Evolutionary conservation across 148 eudicot species (phyloP).

Genomic region (Cornus controversa): DNA sequence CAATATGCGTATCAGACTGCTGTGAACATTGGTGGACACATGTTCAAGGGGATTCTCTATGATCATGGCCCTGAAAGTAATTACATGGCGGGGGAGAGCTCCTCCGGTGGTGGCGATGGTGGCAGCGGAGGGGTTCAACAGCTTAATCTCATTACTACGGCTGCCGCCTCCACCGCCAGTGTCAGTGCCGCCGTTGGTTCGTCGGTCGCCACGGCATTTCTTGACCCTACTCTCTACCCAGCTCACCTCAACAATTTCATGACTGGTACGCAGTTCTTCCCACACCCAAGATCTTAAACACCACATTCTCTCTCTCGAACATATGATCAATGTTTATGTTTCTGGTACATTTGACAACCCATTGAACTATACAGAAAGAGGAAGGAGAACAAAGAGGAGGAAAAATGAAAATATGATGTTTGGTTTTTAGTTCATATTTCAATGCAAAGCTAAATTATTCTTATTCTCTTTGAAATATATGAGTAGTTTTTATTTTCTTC

Average conservation of each 20-base stretch:
- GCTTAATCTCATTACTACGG: conserved; percentile 30
- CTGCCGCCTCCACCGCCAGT: conserved; percentile 20
- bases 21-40: conserved; percentile 76
- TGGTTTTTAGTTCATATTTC: conserved; percentile 15
- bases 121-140: conserved; percentile 25
- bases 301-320: not conserved
- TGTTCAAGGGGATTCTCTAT: conserved; percentile 75
- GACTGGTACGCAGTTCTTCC: conserved; percentile 88
- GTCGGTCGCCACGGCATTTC: conserved; percentile 25
- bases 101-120: conserved; percentile 36
- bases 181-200: conserved; percentile 14
- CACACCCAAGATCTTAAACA: conserved; percentile 61
- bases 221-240: conserved; percentile 54
- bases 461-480: conserved; percentile 16
- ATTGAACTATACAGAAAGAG: not conserved
- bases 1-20: conserved; percentile 82
- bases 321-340: not conserved
- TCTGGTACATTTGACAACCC: not conserved
- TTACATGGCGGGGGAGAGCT: conserved; percentile 41
- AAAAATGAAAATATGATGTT: not conserved
- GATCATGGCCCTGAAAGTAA: conserved; percentile 69
- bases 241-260: conserved; percentile 45
- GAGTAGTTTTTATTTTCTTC: not conserved
- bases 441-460: conserved; percentile 12
- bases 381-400: conserved; percentile 13